Conservation (phyloP, 1,284 basidiomycete species). For the Malassezia yamatoensis region DNA sequence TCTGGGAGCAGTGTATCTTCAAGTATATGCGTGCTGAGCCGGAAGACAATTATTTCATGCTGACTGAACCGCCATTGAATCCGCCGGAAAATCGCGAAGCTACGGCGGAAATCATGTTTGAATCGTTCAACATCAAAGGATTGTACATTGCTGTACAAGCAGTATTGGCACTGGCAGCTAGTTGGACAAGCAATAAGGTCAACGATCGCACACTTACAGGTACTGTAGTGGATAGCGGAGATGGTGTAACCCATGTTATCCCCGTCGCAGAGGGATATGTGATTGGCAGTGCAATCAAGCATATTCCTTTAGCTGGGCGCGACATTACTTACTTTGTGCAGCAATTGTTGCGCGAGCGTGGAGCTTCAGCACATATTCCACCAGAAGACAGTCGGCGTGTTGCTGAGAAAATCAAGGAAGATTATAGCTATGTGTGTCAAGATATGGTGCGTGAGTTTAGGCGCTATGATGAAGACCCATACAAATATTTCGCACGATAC, state of each 20-base stretch:
- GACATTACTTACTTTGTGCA: constrained; percentile 97
- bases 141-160: constrained; percentile 98
- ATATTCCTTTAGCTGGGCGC: constrained; percentile 94
- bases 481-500: constrained; percentile 89
- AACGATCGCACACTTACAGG: constrained; percentile 87
- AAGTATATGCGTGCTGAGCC: constrained; percentile 97
- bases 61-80: constrained; percentile 96
- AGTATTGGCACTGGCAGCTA: constrained; percentile 94
- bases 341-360: constrained; percentile 87
- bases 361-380: constrained; percentile 77
- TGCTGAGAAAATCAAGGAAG: constrained; percentile 92
- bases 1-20: constrained; percentile 99
- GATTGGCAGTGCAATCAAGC: constrained; percentile 97
- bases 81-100: constrained; percentile 97
- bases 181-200: constrained; percentile 88
- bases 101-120: constrained; percentile 99
- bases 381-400: constrained; percentile 91
- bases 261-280: constrained; percentile 95
- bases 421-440: constrained; percentile 93
- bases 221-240: constrained; percentile 96
- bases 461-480: constrained; percentile 92
- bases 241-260: constrained; percentile 96
- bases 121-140: constrained; percentile 95
- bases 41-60: constrained; percentile 94
- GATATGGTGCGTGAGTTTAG: constrained; percentile 98